Evolutionary conservation across 2,329 filamentous ascomycete genomes (phyloP).

Genomic region (Didymellaceae sp.): DNA sequence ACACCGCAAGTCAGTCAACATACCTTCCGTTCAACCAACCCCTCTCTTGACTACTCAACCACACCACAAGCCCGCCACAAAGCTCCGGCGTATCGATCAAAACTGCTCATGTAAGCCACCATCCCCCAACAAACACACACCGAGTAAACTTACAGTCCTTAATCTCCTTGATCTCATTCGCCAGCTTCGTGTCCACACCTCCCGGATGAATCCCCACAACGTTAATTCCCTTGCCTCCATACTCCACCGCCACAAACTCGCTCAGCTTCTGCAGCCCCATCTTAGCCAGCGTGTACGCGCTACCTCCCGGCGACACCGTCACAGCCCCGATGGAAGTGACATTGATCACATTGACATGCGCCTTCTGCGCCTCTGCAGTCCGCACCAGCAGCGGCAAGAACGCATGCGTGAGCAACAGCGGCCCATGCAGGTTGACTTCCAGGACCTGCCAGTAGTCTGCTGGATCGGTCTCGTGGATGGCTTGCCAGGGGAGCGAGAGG

Average conservation of each 20-base stretch:
- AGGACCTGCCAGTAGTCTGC: conserved; percentile 52
- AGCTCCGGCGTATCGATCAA: conserved; percentile 19
- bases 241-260: conserved; percentile 57
- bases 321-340: conserved; percentile 55
- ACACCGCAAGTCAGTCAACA: not conserved
- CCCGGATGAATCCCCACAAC: conserved; percentile 39
- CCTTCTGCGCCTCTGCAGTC: conserved; percentile 44
- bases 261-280: conserved; percentile 58
- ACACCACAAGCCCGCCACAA: conserved; percentile 26
- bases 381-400: conserved; percentile 54
- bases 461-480: conserved; percentile 46
- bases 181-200: conserved; percentile 30
- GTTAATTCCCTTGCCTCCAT: conserved; percentile 30
- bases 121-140: too few species aligned
- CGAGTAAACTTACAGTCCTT: not conserved
- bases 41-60: conserved; percentile 27
- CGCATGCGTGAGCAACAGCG: conserved; percentile 54
- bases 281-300: conserved; percentile 57
- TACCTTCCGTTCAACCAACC: conserved; percentile 32
- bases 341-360: conserved; percentile 50
- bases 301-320: conserved; percentile 1
- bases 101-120: conserved; percentile 4
- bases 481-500: conserved; percentile 36
- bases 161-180: conserved; percentile 6
- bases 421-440: conserved; percentile 59